phyloP scores from a whole-genome alignment of 345 rosid species.

The Anastatica hierochuntica region DNA sequence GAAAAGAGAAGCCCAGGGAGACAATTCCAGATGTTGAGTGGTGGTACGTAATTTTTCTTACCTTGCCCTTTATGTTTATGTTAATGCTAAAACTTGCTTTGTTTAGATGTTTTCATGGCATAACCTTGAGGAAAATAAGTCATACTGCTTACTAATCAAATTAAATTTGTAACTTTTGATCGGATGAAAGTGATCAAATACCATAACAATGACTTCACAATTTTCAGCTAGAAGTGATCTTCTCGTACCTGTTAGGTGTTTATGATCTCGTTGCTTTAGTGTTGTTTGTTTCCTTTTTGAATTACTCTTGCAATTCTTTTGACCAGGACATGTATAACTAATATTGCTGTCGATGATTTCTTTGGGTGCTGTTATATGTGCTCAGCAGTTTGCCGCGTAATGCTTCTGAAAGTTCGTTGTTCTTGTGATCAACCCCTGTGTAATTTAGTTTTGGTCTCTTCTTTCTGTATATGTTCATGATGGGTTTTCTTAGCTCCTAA shows the following conservation, averaged over 20 bases:
- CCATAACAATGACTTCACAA: neutral
- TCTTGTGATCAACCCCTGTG: constrained; percentile 1
- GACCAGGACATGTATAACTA: neutral
- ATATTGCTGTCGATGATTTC: neutral
- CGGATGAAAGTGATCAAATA: neutral
- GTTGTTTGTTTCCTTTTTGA: neutral
- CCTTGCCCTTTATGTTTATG: neutral
- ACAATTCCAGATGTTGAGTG: constrained; percentile 80
- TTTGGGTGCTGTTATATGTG: neutral
- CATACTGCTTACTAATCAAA: neutral
- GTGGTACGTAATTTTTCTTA: constrained; percentile 59
- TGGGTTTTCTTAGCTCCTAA: constrained; percentile 1
- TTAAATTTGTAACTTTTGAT: neutral
- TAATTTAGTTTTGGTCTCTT: constrained; percentile 4
- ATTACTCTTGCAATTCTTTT: neutral
- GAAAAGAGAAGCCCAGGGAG: constrained; percentile 76
- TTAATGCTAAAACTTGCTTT: neutral
- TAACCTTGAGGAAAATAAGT: constrained; percentile 2
- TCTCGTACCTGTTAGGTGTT: neutral
- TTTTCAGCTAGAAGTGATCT: neutral
- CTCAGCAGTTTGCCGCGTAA: neutral
- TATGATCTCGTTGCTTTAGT: neutral
- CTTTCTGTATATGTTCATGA: neutral
- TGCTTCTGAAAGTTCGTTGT: neutral
- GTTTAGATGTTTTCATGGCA: neutral